Base-by-base conservation (phyloP, 2,329 filamentous ascomycete genomes). In the Epichloe coenophiala region DNA sequence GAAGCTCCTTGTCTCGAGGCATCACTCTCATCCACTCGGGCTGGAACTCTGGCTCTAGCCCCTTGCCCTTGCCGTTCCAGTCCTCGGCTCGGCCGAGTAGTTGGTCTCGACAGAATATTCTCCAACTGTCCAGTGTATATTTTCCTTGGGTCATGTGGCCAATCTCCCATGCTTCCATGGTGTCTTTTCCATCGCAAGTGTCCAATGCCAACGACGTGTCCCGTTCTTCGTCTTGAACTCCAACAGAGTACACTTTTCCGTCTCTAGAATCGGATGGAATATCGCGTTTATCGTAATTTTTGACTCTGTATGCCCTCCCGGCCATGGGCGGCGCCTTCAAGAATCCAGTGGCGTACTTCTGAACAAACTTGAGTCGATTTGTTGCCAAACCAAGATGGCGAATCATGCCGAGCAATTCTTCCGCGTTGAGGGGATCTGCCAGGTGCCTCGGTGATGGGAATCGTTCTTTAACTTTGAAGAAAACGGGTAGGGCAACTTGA, bases 1-100 rank as follows among this genome's bases (percentile, higher is more conserved):
- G 76, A n/a, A 96, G 70, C 65, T 96, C 90, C 67, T 95, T 96
- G 65, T 96, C 90, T 42, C 74, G 69, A 0, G 90, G 88, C 46
- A 85, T 63, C 1, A 95, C 88, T 3, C 87, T 77, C 76, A 89
- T 93, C 90, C 90, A 96, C 65, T 96, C 90, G 0, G 88, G 87
- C 58, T 88, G 82, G 61, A 90, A 88, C 13, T 72, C 70, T 48
- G 65, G 53, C 60, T 68, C 56, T 59, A 68, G 56, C 57, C 77
- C 62, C 31, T 31, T 31, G 31, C 8, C 3, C 59, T 67, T 71
- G 1, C 84, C 85, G 59, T 80, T 82, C 78, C 83, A 88, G 55
- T 83, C 78, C 9, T 68, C 63, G 1, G 83, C 80, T 17, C 81
- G 65, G 0, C 81, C 83, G 7, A 89, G 76, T 23, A 95, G 65